These are phyloP conservation scores for Miscanthus lutarioriparius DNA, from an alignment of 176 grass and related monocot genomes.

Conservation along the genomic window DNA sequence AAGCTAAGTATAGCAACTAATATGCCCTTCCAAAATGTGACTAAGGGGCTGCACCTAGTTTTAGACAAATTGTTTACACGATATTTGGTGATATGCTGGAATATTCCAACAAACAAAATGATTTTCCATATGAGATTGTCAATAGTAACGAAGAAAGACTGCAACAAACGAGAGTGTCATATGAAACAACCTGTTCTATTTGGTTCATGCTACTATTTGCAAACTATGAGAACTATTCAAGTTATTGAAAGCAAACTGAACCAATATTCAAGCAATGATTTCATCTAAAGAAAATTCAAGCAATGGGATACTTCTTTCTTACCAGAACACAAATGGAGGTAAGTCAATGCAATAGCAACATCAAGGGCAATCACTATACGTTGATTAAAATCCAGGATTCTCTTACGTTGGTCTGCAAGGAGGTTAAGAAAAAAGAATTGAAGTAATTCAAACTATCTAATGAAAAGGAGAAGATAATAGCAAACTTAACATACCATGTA, in stretches of 20 bases:
- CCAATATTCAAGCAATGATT: background rate
- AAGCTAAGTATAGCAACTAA: too few species aligned
- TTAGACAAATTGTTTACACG: background rate
- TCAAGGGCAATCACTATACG: slow-evolving; percentile 73
- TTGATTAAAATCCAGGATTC: slow-evolving; percentile 59
- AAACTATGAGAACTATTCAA: background rate
- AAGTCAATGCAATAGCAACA: slow-evolving; percentile 76
- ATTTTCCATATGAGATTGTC: background rate
- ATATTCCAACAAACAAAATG: too few species aligned
- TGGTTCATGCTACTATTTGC: background rate
- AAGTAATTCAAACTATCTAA: background rate
- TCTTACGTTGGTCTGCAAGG: slow-evolving; percentile 37
- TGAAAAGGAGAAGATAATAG: background rate
- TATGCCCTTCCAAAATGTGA: too few species aligned
- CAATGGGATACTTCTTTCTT: slow-evolving; percentile 4
- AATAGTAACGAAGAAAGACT: background rate
- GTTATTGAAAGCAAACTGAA: background rate
- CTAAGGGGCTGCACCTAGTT: too few species aligned
- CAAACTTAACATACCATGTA: slow-evolving; percentile 62
- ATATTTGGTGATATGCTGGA: background rate
- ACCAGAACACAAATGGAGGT: slow-evolving; percentile 73
- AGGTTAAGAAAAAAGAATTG: slow-evolving; percentile 12
- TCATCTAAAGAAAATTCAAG: background rate
- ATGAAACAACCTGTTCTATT: background rate
- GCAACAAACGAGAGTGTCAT: background rate